phyloP scores from a whole-genome alignment of 192 early-diverging fungal species.

The Backusella australiensis region DNA sequence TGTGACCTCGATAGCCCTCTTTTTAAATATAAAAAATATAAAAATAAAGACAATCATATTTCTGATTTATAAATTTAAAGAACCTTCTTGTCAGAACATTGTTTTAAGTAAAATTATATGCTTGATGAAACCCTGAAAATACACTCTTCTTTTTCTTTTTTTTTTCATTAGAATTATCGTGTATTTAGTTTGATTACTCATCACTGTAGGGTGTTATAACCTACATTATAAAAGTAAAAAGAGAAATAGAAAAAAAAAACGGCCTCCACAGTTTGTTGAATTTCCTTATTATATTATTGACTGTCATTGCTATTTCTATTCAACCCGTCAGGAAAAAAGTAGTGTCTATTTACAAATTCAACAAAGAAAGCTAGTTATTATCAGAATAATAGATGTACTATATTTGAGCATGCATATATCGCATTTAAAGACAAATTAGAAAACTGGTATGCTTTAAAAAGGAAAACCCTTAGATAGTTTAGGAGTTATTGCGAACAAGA shows the following conservation, averaged over 20 bases:
- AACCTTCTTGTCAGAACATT: background rate
- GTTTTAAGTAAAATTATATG: background rate
- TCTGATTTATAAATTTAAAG: too few relatives aligned
- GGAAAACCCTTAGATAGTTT: background rate
- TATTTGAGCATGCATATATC: background rate
- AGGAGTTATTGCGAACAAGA: background rate
- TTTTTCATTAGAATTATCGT: background rate
- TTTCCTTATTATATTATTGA: background rate
- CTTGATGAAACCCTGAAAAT: background rate
- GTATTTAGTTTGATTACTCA: background rate
- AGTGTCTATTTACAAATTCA: background rate
- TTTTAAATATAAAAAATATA: background rate
- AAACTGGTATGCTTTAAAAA: background rate
- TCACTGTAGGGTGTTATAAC: background rate
- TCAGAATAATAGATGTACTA: background rate
- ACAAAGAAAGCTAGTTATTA: background rate
- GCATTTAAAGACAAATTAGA: background rate
- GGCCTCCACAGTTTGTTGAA: background rate
- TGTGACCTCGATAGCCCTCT: background rate
- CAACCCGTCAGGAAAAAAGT: background rate
- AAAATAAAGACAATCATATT: too few relatives aligned
- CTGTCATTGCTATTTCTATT: background rate
- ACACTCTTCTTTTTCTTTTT: background rate
- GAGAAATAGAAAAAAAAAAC: background rate
- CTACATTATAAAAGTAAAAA: background rate